Evolutionary conservation across 2,329 filamentous ascomycete genomes (phyloP).

Genomic region (Orbilia quercus): DNA sequence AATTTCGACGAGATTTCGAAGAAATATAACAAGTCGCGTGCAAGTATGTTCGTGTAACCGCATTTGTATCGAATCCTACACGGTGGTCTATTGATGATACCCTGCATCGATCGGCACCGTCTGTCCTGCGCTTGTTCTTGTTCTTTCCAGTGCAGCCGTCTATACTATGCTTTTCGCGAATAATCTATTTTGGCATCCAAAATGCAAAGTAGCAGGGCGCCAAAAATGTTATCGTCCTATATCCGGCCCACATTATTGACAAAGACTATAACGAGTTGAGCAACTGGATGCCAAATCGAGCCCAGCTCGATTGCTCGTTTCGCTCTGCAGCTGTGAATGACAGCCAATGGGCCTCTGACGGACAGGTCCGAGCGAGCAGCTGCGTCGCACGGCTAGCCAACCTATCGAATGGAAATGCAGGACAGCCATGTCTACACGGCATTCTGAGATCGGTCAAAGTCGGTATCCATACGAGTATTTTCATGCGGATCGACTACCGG

Average conservation of each 20-base stretch:
- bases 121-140: neutral
- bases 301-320: conserved; percentile 48
- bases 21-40: neutral
- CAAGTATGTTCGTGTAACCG: conserved; percentile 8
- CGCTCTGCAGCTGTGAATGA: conserved; percentile 27
- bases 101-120: neutral
- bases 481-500: conserved; percentile 40
- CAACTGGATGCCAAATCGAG: conserved; percentile 51
- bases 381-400: conserved; percentile 41
- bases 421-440: conserved; percentile 18
- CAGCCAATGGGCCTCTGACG: conserved; percentile 33
- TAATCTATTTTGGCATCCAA: conserved; percentile 14
- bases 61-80: neutral
- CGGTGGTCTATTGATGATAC: conserved; percentile 15
- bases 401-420: conserved; percentile 35
- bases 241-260: conserved; percentile 23
- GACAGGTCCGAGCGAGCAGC: conserved; percentile 36
- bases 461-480: conserved; percentile 31
- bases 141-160: conserved; percentile 15
- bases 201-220: conserved; percentile 29
- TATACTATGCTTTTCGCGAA: conserved; percentile 5
- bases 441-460: conserved; percentile 6
- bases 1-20: too few species aligned
- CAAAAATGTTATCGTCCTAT: conserved; percentile 25
- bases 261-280: conserved; percentile 42